Conservation (phyloP, 306 rosid genomes). For the Heteromeles arbutifolia region DNA sequence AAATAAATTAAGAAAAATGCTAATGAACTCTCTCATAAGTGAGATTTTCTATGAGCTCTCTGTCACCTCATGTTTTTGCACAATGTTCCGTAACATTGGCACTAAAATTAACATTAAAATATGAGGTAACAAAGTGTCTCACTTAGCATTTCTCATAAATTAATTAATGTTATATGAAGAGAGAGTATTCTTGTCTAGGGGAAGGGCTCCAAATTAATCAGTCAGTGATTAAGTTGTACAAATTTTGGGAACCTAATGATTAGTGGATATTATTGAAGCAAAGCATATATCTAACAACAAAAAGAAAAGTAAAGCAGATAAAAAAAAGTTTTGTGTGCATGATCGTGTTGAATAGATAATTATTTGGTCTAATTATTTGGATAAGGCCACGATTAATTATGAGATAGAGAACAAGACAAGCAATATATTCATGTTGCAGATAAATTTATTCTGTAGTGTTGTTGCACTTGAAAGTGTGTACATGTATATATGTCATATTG, state of each 20-base stretch:
- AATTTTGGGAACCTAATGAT: not conserved
- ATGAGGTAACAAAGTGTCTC: fast-evolving
- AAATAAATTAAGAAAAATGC: too few species aligned
- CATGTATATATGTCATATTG: not conserved
- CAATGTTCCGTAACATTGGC: fast-evolving
- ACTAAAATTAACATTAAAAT: too few species aligned
- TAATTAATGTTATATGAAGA: not conserved
- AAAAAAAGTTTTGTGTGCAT: not conserved
- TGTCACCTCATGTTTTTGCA: too few species aligned
- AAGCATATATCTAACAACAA: not conserved
- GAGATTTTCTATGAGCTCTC: too few species aligned
- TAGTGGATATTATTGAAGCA: not conserved
- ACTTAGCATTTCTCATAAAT: too few species aligned
- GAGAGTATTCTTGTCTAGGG: not conserved
- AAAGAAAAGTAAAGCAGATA: not conserved
- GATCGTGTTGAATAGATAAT: not conserved
- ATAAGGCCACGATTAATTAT: too few species aligned
- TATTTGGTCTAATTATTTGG: not conserved
- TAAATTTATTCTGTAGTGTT: too few species aligned
- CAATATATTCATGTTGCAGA: too few species aligned
- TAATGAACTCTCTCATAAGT: too few species aligned
- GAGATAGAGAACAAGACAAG: too few species aligned
- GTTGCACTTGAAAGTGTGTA: too few species aligned
- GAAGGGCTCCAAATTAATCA: not conserved
- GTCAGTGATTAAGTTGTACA: not conserved